Base-by-base conservation (phyloP, 2,329 filamentous ascomycete genomes). In the Aquanectria penicillioides region DNA sequence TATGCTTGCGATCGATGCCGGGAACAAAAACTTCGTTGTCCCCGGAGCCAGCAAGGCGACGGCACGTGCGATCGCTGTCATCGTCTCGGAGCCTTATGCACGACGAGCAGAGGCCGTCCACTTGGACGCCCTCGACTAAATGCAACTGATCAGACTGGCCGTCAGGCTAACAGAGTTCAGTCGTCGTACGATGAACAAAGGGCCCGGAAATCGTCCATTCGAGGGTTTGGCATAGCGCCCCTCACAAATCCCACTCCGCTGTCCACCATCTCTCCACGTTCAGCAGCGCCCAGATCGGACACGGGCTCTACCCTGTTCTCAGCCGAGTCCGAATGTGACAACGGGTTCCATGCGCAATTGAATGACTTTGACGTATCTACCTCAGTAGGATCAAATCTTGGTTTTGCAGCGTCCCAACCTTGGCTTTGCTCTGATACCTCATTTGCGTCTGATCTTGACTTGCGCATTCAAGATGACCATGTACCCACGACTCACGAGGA, bases 1-100 rank as follows among this genome's bases (percentile, higher is more conserved):
- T 31, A 26, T 12, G 41, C 41, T 28, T 46, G 41, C 41, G 41
- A 46, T 13, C 41, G 41, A 33, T 46, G 41, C 41, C 41, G 41
- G 7, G 41, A 46, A 6, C 41, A 46, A 18, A 46, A 46, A 28
- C 41, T 46, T 28, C 29, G 15, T 11, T 46, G 41, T 31, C 26
- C 26, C 26, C 41, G 41, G 20, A 46, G 15, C 18, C 41, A 46
- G 33, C 41, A 17, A 5, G 17, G 26, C 3, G 18, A 46, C 13
- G 33, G 1, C 26, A 17, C 41, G 7, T 46, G 41, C 41, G 41
- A 46, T 29, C 41, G 41, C 11, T 46, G 41, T 12, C 15, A 31
- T 29, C 41, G 41, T 15, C 41, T 46, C 17, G 41, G 28, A 7
- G 26, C 41, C 28, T 26, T 33, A 11, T 46, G 41, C 15, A 46